phyloP scores from a whole-genome alignment of 2,329 filamentous ascomycete genomes.

The Aspergillus vadensis region DNA sequence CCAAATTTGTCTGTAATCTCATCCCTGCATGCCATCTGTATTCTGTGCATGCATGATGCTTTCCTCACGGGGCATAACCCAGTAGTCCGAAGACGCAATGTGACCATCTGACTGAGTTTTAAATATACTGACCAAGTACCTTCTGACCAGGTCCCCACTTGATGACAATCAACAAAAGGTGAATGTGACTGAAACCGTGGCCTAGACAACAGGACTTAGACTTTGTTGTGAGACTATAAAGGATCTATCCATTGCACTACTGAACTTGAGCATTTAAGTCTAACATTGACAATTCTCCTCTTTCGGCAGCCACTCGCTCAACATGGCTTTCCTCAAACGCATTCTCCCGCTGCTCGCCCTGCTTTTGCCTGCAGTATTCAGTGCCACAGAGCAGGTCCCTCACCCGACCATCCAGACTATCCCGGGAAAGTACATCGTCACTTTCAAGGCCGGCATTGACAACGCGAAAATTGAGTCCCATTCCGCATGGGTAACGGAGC shows the following conservation, averaged over 20 bases:
- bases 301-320: not conserved
- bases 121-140: slow-evolving; percentile 4
- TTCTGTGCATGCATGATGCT: slow-evolving; percentile 14
- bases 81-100: slow-evolving; percentile 26
- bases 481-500: slow-evolving; percentile 22
- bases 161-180: not conserved
- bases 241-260: slow-evolving; percentile 1
- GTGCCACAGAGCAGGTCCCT: slow-evolving; percentile 18
- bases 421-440: slow-evolving; percentile 29
- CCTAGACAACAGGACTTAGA: not conserved
- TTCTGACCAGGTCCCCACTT: slow-evolving; percentile 15
- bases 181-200: slow-evolving; percentile 5
- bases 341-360: slow-evolving; percentile 25
- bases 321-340: slow-evolving; percentile 26
- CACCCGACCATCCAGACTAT: slow-evolving; percentile 18
- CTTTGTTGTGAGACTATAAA: not conserved
- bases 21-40: slow-evolving; percentile 12
- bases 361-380: slow-evolving; percentile 26
- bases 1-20: not conserved
- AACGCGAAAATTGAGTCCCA: slow-evolving; percentile 22
- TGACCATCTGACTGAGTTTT: slow-evolving; percentile 26
- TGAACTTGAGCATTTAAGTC: not conserved
- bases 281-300: not conserved
- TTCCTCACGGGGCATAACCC: slow-evolving; percentile 22
- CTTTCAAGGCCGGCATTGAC: slow-evolving; percentile 25